Percentiles rank a stretch among this genome's conserved stretches.
Evolutionary conservation across 257 asterid species (phyloP).

Genomic region (Lycium ferocissimum): DNA sequence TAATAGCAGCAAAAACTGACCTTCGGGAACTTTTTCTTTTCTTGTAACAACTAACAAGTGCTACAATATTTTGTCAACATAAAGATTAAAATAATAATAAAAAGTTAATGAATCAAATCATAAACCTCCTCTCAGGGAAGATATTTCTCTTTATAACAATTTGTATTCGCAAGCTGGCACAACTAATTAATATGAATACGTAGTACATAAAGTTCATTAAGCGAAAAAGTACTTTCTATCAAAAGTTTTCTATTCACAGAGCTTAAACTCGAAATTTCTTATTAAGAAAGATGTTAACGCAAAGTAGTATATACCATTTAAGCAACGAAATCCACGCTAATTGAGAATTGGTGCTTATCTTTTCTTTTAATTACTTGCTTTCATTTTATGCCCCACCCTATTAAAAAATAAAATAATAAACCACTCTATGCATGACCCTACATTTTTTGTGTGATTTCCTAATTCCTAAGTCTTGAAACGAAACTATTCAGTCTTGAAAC

Average conservation of each 20-base stretch:
- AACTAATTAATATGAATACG: too few species aligned
- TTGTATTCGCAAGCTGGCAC: too few species aligned
- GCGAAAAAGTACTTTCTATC: too few species aligned
- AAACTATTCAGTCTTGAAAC: neutral
- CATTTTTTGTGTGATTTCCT: neutral
- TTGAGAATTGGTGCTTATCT: neutral
- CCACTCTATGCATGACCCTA: neutral
- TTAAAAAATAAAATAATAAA: neutral
- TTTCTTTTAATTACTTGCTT: neutral
- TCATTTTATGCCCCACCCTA: neutral
- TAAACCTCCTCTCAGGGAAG: too few species aligned
- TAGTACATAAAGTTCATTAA: too few species aligned
- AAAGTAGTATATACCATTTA: neutral
- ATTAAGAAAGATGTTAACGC: neutral
- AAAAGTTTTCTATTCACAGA: too few species aligned
- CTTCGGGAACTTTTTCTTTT: too few species aligned
- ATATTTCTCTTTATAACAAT: too few species aligned
- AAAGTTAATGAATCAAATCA: too few species aligned
- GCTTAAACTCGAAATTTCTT: too few species aligned
- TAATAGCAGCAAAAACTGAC: too few species aligned
- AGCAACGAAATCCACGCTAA: neutral
- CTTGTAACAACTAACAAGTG: neutral
- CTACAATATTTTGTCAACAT: neutral
- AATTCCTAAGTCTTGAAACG: neutral
- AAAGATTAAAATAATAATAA: too few species aligned